Base-by-base conservation (phyloP, 2,329 filamentous ascomycete genomes). In the Didymella pinodella region DNA sequence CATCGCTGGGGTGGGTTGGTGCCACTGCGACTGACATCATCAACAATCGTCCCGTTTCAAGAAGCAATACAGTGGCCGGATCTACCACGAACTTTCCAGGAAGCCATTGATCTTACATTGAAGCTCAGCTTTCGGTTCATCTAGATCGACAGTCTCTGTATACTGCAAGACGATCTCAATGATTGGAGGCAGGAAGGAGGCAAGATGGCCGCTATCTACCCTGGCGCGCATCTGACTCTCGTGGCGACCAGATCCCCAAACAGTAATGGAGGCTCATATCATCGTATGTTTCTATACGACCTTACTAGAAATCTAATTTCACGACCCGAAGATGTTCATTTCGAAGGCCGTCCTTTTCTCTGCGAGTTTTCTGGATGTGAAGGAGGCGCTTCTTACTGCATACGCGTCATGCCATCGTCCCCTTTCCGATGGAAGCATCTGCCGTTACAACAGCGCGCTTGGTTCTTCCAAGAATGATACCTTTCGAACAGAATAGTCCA, bases 141-240 rank as follows among this genome's bases (percentile, higher is more conserved):
- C 12, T 61, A 49, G 48, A 53, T 61, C n/a, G 48, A 54, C 16
- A 53, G 48, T 38, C 26, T 61, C 2, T 57, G 58, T 26, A 60
- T 60, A 1, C 8, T 60, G 7, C 57, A 60, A 34, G 48, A 56
- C 7, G 14, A 48, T 18, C 8, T 18, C 7, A 1, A 52, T 1
- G 52, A 56, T 29, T 56, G 48, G 57, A 53, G 38, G 41, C 12
- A 32, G 43, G 25, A 46, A 18, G 16, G 32, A 2, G 0, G 43
- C 7, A 34, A 38, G 2, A 57, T 61, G 52, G 57, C 47, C 8
- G 1, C 26, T 3, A 46, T 49, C 14, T 60, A 60, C 12, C 26
- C 45, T 1, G 22, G 41, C 7, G 43, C 57, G 12, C n/a, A 16
- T 20, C 6, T 60, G 0, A 49, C 48, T 0, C 38, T 60, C 6